phyloP scores from a whole-genome alignment of 305 asterid genomes.

The Andrographis paniculata region DNA sequence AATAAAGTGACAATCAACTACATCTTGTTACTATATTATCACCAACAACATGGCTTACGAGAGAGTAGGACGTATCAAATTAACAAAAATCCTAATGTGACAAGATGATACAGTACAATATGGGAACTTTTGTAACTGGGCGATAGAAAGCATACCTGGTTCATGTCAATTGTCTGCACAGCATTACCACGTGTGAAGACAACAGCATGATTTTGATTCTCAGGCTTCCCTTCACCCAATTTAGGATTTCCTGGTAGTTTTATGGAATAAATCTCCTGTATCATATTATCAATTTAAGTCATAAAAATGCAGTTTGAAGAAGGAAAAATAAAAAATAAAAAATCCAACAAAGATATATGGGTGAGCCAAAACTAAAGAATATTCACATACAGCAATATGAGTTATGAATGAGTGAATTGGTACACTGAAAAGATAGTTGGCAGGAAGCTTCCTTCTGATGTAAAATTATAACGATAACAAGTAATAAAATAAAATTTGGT shows the following conservation, averaged over 20 bases:
- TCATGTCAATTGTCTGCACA: constrained; percentile 96
- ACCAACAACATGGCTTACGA: no score
- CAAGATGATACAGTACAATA: constrained; percentile 2
- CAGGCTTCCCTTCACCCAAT: constrained; percentile 99
- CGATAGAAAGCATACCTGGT: constrained; percentile 55
- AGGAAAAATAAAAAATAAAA: no score
- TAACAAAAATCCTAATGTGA: no score
- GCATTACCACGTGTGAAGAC: constrained; percentile 95
- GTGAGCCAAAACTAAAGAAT: no score
- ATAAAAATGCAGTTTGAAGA: no score
- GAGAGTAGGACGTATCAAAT: no score
- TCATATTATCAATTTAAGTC: constrained; percentile 16
- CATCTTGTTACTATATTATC: no score
- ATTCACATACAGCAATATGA: no score
- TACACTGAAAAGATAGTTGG: background rate
- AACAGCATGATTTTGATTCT: constrained; percentile 95
- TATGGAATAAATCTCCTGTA: constrained; percentile 83
- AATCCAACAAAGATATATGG: no score
- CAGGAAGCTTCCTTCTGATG: constrained; percentile 5
- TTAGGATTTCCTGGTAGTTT: constrained; percentile 95
- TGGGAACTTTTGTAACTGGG: constrained; percentile 12
- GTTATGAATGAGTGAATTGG: no score
- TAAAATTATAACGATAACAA: background rate
- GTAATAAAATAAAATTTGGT: background rate
- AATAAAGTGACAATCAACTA: no score